Conservation (phyloP, 2,329 filamentous ascomycete species). For the Penicillium capsulatum region DNA sequence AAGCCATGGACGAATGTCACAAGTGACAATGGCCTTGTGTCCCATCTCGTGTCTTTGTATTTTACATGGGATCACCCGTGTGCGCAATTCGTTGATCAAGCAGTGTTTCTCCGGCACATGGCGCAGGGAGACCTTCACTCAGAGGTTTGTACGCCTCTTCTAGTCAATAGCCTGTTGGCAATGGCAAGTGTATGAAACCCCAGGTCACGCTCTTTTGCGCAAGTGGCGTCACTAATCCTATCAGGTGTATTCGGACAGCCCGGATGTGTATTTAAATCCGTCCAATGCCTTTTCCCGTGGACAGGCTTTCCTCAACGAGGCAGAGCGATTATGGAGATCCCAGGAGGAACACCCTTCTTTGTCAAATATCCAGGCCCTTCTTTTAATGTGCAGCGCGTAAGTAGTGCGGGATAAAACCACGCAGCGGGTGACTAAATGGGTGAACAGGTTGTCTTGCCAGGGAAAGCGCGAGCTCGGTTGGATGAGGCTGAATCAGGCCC, state of each 20-base stretch:
- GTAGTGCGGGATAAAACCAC: constrained; percentile 4
- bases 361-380: constrained; percentile 36
- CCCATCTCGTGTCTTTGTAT: constrained; percentile 85
- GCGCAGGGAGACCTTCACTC: constrained; percentile 43
- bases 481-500: constrained; percentile 32
- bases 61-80: constrained; percentile 93
- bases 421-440: constrained; percentile 11
- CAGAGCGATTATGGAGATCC: constrained; percentile 34
- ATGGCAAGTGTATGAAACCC: constrained; percentile 33
- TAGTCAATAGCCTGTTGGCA: constrained; percentile 85
- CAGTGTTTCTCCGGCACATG: constrained; percentile 62
- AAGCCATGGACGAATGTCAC: constrained; percentile 73
- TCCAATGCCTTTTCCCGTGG: constrained; percentile 31
- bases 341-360: constrained; percentile 33
- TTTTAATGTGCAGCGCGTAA: constrained; percentile 33
- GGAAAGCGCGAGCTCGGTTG: constrained; percentile 27
- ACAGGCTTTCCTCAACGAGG: constrained; percentile 34
- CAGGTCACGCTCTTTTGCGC: not conserved
- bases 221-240: constrained; percentile 3
- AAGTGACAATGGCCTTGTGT: constrained; percentile 66
- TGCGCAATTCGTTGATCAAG: constrained; percentile 72
- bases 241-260: constrained; percentile 37
- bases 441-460: constrained; percentile 25
- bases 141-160: constrained; percentile 73
- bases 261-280: constrained; percentile 26